These are phyloP conservation scores for Phoma sp. DNA, from an alignment of 2,329 filamentous ascomycete genomes.

Conservation along the genomic window DNA sequence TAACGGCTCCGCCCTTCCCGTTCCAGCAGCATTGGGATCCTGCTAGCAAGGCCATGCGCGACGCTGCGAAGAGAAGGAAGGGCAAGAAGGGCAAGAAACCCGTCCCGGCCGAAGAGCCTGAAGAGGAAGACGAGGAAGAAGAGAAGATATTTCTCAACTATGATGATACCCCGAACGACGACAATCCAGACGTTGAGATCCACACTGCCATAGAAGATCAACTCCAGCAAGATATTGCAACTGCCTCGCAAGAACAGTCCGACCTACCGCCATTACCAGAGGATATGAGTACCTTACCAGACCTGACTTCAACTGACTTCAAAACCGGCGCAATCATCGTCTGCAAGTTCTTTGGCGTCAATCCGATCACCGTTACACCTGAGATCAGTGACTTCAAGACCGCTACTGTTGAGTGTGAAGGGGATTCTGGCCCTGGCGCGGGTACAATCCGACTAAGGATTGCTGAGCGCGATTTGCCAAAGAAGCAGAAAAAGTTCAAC, in stretches of 20 bases:
- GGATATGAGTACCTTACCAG: slow-evolving; percentile 63
- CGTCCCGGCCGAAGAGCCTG: slow-evolving; percentile 48
- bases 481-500: slow-evolving; percentile 67
- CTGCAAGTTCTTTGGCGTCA: slow-evolving; percentile 69
- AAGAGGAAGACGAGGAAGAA: slow-evolving; percentile 50
- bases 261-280: slow-evolving; percentile 70
- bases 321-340: slow-evolving; percentile 70
- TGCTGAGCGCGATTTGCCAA: slow-evolving; percentile 71
- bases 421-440: slow-evolving; percentile 52
- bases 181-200: slow-evolving; percentile 32
- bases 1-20: slow-evolving; percentile 84
- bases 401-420: slow-evolving; percentile 65
- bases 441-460: slow-evolving; percentile 67
- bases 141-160: slow-evolving; percentile 43
- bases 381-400: slow-evolving; percentile 68
- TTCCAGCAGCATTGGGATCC: slow-evolving; percentile 90
- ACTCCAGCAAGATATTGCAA: slow-evolving; percentile 53
- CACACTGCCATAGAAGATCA: slow-evolving; percentile 39
- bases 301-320: slow-evolving; percentile 58
- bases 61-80: slow-evolving; percentile 67
- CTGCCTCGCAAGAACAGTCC: slow-evolving; percentile 50
- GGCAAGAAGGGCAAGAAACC: slow-evolving; percentile 56
- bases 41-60: slow-evolving; percentile 66
- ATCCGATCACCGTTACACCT: slow-evolving; percentile 69
- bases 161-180: slow-evolving; percentile 34